These are phyloP conservation scores for Liriodendron chinense DNA, from an alignment of 164 flowering plant species.

Conservation along the genomic window DNA sequence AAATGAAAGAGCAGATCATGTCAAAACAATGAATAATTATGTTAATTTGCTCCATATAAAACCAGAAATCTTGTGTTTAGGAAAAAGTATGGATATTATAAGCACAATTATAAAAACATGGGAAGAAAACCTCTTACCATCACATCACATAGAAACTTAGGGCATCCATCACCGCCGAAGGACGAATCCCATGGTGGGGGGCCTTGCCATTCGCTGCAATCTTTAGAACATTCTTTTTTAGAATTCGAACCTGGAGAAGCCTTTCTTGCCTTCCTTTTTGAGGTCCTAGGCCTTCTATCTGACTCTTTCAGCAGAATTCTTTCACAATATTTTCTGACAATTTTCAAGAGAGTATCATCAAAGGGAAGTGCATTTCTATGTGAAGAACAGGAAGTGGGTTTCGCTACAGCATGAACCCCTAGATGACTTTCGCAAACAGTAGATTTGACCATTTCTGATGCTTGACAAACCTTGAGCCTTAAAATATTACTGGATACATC, in stretches of 20 bases:
- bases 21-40: too few species aligned
- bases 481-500: slow-evolving; percentile 29
- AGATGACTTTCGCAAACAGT: slow-evolving; percentile 27
- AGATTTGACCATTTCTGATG: slow-evolving; percentile 48
- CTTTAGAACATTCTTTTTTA: slow-evolving; percentile 28
- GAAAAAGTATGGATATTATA: not conserved
- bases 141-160: slow-evolving; percentile 93
- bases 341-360: slow-evolving; percentile 45
- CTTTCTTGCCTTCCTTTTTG: slow-evolving; percentile 56
- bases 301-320: slow-evolving; percentile 67
- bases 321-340: slow-evolving; percentile 60
- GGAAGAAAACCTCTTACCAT: slow-evolving; percentile 55
- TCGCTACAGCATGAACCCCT: slow-evolving; percentile 11
- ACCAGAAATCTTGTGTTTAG: too few species aligned
- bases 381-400: slow-evolving; percentile 18
- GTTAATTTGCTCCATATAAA: too few species aligned
- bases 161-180: slow-evolving; percentile 80
- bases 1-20: too few species aligned
- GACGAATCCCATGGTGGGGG: slow-evolving; percentile 84
- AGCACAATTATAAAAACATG: too few species aligned
- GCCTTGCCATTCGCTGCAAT: slow-evolving; percentile 55
- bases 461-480: slow-evolving; percentile 41
- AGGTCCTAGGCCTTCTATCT: slow-evolving; percentile 55
- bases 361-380: slow-evolving; percentile 30
- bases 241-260: slow-evolving; percentile 20